A percentile compares a stretch with the other conserved stretches of the same genome.
Evolutionary conservation across 306 rosid genomes (phyloP).

Genomic region (Cicer bijugum): DNA sequence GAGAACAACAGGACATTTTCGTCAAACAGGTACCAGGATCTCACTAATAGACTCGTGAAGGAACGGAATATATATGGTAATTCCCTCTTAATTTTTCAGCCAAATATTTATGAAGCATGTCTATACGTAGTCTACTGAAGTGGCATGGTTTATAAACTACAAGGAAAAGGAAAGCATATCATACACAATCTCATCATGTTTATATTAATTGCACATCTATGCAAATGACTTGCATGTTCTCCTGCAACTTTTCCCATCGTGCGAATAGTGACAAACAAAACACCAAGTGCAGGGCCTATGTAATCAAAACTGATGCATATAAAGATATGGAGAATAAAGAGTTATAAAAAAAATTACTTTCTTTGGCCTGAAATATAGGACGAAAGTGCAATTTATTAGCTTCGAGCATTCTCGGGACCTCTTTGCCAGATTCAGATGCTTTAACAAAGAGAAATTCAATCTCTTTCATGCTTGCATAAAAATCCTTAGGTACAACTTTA

Average conservation of each 20-base stretch:
- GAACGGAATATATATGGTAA: constrained; percentile 21
- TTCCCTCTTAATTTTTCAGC: neutral
- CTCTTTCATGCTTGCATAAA: constrained; percentile 76
- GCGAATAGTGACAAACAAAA: neutral
- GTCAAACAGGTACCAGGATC: constrained; percentile 10
- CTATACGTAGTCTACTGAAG: constrained; percentile 6
- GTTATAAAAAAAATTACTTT: constrained; percentile 62
- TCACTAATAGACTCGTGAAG: constrained; percentile 29
- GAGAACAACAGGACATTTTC: constrained; percentile 30
- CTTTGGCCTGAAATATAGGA: constrained; percentile 65
- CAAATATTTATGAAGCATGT: constrained; percentile 22
- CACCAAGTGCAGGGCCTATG: neutral
- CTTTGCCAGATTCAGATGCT: constrained; percentile 86
- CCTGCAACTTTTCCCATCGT: constrained; percentile 11
- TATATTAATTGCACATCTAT: neutral
- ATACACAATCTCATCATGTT: constrained; percentile 23
- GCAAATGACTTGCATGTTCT: constrained; percentile 11
- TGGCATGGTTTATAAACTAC: neutral
- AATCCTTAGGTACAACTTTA: constrained; percentile 71
- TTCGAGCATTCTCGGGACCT: constrained; percentile 92
- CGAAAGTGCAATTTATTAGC: constrained; percentile 86
- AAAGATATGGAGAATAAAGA: constrained; percentile 32
- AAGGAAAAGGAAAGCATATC: neutral
- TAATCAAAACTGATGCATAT: constrained; percentile 26
- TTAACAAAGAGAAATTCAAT: constrained; percentile 67